Percentiles rank a stretch among this genome's conserved stretches.
phyloP scores from a whole-genome alignment of 352 stramenopile genomes.

The Phytophthora kernoviae region DNA sequence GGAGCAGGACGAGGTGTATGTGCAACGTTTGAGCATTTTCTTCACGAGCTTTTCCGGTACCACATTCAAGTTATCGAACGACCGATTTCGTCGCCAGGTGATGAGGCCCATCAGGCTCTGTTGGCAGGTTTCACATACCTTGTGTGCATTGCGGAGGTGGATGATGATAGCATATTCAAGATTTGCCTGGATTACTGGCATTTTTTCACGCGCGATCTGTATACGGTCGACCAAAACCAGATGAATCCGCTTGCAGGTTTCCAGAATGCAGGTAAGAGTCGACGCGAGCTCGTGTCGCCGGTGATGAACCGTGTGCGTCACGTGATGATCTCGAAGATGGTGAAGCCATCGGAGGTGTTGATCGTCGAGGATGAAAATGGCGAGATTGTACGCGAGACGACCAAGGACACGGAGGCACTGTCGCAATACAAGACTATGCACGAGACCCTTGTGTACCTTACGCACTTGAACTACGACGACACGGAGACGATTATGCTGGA shows the following conservation, averaged over 20 bases:
- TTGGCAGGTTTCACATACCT: constrained; percentile 94
- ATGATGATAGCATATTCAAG: constrained; percentile 97
- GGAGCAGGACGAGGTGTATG: constrained; percentile 97
- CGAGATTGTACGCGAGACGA: constrained; percentile 96
- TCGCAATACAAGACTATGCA: constrained; percentile 99
- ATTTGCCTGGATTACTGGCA: constrained; percentile 99
- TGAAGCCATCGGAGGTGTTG: constrained; percentile 99
- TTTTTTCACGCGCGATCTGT: constrained; percentile 96
- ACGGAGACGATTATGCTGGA: constrained; percentile 99
- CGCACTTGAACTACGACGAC: constrained; percentile 99
- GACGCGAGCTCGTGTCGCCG: constrained; percentile 71
- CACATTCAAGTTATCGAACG: constrained; percentile 96
- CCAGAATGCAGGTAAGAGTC: constrained; percentile 53
- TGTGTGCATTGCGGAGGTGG: constrained; percentile 91
- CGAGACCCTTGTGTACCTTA: constrained; percentile 99
- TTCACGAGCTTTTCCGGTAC: constrained; percentile 95
- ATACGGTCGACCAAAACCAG: constrained; percentile 91
- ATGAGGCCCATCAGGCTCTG: constrained; percentile 91
- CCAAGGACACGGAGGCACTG: constrained; percentile 99
- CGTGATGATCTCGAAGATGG: constrained; percentile 99
- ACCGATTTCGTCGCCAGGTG: constrained; percentile 67
- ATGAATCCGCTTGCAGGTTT: constrained; percentile 64
- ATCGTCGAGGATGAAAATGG: constrained; percentile 99
- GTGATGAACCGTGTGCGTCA: constrained; percentile 96
- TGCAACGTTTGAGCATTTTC: constrained; percentile 97